Evolutionary conservation across 129 eudicot genomes (phyloP), one percentile per base, ranked within the genome.

Genomic region (Flaveria robusta): DNA sequence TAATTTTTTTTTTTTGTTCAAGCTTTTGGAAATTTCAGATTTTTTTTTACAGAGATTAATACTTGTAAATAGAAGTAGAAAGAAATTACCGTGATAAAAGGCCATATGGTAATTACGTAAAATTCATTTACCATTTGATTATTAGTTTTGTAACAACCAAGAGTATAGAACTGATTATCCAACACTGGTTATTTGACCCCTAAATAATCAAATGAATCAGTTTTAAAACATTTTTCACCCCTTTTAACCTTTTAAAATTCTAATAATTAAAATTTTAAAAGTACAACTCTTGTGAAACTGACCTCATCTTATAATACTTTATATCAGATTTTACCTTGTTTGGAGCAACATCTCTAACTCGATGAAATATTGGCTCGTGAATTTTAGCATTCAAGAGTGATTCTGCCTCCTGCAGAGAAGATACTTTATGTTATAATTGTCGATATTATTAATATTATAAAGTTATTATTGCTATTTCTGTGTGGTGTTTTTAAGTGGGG

Each of bases 291-390:
- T 56, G 27, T 31, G 27, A 27, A 66, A 68, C 55, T 16, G 26
- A 23, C 56, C 15, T 15, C 54, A 15, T 66, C 41, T 41, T 54
- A 9, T 3, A 27, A 68, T 27, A 3, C 14, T 74, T 22, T 46
- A 42, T 31, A 66, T 64, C 51, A n/a, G n/a, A 45, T 16, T 43
- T 62, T 85, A 95, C 99, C 96, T 95, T 95, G 85, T 95, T 91
- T 26, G 99, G 99, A 67, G 99, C 99, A 84, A 95, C 99, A 89
- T 95, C 99, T 80, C 99, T 75, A 55, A 95, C 97, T 77, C 92
- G 85, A 75, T 91, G 91, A 92, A 91, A 89, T 45, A 89, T 11
- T 12, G 96, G 99, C 41, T 89, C 86, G 1, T 63, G 66, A 71
- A 95, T 91, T 45, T 83, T 75, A 50, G 96, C 92, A 68, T 83